Evolutionary conservation across 805 yeast genomes (phyloP).

Genomic region (Ogataea pignaliae): DNA sequence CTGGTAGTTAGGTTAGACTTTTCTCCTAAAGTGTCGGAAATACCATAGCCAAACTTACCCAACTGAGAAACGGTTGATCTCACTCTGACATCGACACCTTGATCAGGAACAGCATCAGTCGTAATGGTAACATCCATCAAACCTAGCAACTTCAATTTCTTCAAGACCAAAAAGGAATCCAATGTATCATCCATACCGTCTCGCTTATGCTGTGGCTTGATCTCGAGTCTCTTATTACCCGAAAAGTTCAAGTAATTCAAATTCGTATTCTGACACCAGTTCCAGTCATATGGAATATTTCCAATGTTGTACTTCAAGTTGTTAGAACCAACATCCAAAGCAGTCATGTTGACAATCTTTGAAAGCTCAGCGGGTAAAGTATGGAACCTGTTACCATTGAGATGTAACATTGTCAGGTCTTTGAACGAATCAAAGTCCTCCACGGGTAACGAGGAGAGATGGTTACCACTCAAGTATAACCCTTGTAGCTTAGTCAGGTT

Average conservation of each 20-base stretch:
- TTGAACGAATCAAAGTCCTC: conserved; percentile 72
- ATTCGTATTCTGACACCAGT: conserved; percentile 82
- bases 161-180: conserved; percentile 59
- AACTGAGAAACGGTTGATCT: conserved; percentile 84
- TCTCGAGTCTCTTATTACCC: conserved; percentile 88
- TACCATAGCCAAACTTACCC: conserved; percentile 79
- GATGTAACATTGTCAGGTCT: conserved; percentile 53
- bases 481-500: conserved; percentile 54
- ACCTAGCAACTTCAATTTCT: conserved; percentile 70
- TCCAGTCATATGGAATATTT: conserved; percentile 96
- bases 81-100: conserved; percentile 73
- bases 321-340: conserved; percentile 88
- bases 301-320: conserved; percentile 86
- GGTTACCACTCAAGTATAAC: conserved; percentile 80
- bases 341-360: conserved; percentile 55
- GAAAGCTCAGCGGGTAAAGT: conserved; percentile 87
- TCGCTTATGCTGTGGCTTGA: conserved; percentile 57
- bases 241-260: conserved; percentile 82
- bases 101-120: conserved; percentile 86
- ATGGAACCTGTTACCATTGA: conserved; percentile 82
- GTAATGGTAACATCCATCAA: conserved; percentile 94
- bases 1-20: conserved; percentile 63
- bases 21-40: conserved; percentile 80
- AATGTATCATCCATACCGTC: conserved; percentile 61
- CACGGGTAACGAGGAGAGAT: conserved; percentile 70